Percentiles rank a stretch among this genome's conserved stretches.
These are phyloP conservation scores for Diaporthe caulivora DNA, from an alignment of 2,329 filamentous ascomycete genomes.

Conservation along the genomic window DNA sequence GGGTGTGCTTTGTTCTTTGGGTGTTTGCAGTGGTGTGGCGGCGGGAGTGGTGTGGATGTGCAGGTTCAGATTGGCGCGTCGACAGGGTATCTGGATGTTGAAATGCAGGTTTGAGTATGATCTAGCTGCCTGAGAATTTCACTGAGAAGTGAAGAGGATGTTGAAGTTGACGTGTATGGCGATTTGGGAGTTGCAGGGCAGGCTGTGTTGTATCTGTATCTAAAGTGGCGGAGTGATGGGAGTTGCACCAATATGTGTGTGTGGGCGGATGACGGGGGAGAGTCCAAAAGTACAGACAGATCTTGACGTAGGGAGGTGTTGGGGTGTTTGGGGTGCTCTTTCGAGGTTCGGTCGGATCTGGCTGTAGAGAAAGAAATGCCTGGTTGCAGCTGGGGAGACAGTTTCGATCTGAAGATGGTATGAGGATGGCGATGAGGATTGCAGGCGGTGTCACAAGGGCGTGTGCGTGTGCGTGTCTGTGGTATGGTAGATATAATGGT, in stretches of 20 bases:
- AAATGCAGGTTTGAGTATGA: not conserved
- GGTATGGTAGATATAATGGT: too few species aligned
- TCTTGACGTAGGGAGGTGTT: conserved; percentile 9
- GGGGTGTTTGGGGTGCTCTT: conserved; percentile 5
- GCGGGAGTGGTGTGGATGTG: not conserved
- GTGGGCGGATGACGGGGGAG: conserved; percentile 19
- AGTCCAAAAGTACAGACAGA: conserved; percentile 29
- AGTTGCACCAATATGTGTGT: conserved; percentile 6
- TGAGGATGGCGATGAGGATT: conserved; percentile 4
- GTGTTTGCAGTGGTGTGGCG: not conserved
- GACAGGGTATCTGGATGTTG: not conserved
- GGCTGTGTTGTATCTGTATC: conserved; percentile 4
- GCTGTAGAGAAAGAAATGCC: not conserved
- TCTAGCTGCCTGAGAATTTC: not conserved
- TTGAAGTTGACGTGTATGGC: conserved; percentile 1
- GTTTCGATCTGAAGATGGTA: conserved; percentile 26
- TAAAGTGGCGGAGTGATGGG: conserved; percentile 12
- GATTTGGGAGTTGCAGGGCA: not conserved
- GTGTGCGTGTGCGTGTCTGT: not conserved
- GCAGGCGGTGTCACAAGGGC: conserved; percentile 22
- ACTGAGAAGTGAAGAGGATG: not conserved
- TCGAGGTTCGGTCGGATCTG: not conserved
- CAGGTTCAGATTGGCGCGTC: not conserved
- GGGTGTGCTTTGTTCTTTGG: not conserved
- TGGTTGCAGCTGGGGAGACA: conserved; percentile 19